Evolutionary conservation across 2,329 filamentous ascomycete genomes (phyloP).

Genomic region (Monosporascus sp.): DNA sequence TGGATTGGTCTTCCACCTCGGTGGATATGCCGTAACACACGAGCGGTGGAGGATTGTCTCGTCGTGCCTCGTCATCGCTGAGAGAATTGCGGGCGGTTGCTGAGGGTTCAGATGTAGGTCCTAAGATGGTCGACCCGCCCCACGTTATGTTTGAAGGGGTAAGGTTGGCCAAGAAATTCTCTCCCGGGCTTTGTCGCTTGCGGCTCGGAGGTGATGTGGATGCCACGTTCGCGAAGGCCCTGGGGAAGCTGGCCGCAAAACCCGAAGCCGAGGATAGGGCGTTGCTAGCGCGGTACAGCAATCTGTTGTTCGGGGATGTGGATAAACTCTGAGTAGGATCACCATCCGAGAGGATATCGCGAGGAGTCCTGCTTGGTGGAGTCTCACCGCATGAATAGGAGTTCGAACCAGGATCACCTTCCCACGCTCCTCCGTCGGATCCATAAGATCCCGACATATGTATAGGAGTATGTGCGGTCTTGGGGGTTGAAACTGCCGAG

Average conservation of each 20-base stretch:
- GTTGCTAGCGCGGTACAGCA: constrained; percentile 49
- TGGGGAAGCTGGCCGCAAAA: constrained; percentile 44
- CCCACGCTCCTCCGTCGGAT: constrained; percentile 51
- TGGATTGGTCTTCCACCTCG: constrained; percentile 55
- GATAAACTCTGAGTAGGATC: constrained; percentile 50
- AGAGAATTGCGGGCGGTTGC: constrained; percentile 46
- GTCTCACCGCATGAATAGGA: constrained; percentile 61
- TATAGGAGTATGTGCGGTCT: constrained; percentile 51
- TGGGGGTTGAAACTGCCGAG: constrained; percentile 53
- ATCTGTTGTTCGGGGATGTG: constrained; percentile 53
- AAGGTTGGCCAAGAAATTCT: constrained; percentile 53
- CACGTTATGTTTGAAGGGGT: constrained; percentile 49
- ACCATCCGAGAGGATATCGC: constrained; percentile 39
- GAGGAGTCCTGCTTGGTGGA: constrained; percentile 46
- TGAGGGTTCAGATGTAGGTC: constrained; percentile 37
- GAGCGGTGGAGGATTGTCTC: constrained; percentile 41
- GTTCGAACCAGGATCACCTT: constrained; percentile 48
- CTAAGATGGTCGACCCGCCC: constrained; percentile 41
- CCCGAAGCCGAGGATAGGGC: constrained; percentile 52
- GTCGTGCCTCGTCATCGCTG: constrained; percentile 48
- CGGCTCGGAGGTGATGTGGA: constrained; percentile 37
- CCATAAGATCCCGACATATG: constrained; percentile 50
- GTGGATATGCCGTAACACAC: constrained; percentile 49
- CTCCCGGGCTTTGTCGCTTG: constrained; percentile 59
- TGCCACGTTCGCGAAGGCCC: constrained; percentile 33